These are phyloP conservation scores for Aspergillus sp. DNA, from an alignment of 2,329 filamentous ascomycete species.

Conservation along the genomic window DNA sequence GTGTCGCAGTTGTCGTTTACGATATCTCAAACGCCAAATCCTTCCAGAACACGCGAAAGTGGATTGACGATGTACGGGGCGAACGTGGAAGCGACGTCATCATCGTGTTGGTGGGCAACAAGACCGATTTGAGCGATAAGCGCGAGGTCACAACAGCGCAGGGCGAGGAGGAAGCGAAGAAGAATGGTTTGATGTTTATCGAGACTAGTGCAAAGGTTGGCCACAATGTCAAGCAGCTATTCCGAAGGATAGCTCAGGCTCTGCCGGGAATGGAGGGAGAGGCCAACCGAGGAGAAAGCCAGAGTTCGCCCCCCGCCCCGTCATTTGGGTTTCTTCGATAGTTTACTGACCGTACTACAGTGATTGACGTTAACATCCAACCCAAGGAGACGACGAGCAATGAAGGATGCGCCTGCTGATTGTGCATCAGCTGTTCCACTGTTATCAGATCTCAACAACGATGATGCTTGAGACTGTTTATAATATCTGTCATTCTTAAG, in stretches of 20 bases:
- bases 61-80: conserved; percentile 97
- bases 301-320: conserved; percentile 66
- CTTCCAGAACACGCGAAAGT: conserved; percentile 98
- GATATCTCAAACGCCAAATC: conserved; percentile 97
- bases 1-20: conserved; percentile 97
- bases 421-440: conserved; percentile 14
- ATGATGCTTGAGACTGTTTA: conserved; percentile 38
- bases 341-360: conserved; percentile 52
- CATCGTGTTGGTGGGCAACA: conserved; percentile 97
- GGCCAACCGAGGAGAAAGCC: conserved; percentile 74
- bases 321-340: background rate
- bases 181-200: conserved; percentile 98
- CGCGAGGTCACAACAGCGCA: conserved; percentile 94
- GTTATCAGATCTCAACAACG: conserved; percentile 32
- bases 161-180: conserved; percentile 97
- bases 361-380: conserved; percentile 93
- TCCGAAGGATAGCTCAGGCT: conserved; percentile 97
- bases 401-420: conserved; percentile 72
- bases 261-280: conserved; percentile 96
- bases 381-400: conserved; percentile 68
- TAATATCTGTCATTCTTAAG: conserved; percentile 42
- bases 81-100: conserved; percentile 98
- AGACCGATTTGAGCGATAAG: conserved; percentile 98
- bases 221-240: conserved; percentile 96
- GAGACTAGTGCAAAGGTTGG: conserved; percentile 98